Percentiles rank a stretch among this genome's conserved stretches.
phyloP scores from a whole-genome alignment of 2,329 filamentous ascomycete species.

The Penicillium paneum region DNA sequence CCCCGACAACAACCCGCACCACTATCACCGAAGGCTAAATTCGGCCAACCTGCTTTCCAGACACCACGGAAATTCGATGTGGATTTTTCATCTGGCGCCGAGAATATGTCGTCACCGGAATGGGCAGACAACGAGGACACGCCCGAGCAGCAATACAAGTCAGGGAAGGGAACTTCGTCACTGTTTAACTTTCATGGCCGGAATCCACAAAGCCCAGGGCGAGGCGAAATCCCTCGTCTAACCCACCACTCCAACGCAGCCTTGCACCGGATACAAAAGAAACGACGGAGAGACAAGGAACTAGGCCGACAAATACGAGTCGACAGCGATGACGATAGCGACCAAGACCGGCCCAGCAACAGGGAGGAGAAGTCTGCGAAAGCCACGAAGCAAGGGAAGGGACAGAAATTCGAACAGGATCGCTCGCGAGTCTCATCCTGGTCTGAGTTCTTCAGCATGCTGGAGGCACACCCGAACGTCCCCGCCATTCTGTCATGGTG shows the following conservation, averaged over 20 bases:
- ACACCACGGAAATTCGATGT: constrained; percentile 49
- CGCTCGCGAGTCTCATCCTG: constrained; percentile 39
- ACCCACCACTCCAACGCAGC: constrained; percentile 48
- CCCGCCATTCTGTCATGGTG: constrained; percentile 66
- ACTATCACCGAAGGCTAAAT: constrained; percentile 33
- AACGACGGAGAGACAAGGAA: constrained; percentile 48
- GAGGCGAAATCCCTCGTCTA: constrained; percentile 61
- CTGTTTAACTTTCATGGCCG: constrained; percentile 43
- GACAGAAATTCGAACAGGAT: constrained; percentile 8
- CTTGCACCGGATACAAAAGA: constrained; percentile 48
- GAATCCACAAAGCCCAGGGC: constrained; percentile 51
- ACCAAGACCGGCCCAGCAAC: constrained; percentile 39
- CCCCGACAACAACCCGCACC: constrained; percentile 30
- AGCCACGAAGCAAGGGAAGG: constrained; percentile 17
- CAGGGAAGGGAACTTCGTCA: constrained; percentile 37
- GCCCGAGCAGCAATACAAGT: constrained; percentile 39
- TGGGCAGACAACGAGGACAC: constrained; percentile 50
- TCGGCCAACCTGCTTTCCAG: constrained; percentile 45
- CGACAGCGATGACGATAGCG: constrained; percentile 44
- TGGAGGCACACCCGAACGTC: constrained; percentile 63
- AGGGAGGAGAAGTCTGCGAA: constrained; percentile 37
- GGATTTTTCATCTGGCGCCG: constrained; percentile 49
- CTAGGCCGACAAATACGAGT: constrained; percentile 43
- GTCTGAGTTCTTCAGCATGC: constrained; percentile 56
- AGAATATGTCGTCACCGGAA: constrained; percentile 47